Conservation (phyloP, 1,284 basidiomycete genomes). For the Ceratobasidium sp. region DNA sequence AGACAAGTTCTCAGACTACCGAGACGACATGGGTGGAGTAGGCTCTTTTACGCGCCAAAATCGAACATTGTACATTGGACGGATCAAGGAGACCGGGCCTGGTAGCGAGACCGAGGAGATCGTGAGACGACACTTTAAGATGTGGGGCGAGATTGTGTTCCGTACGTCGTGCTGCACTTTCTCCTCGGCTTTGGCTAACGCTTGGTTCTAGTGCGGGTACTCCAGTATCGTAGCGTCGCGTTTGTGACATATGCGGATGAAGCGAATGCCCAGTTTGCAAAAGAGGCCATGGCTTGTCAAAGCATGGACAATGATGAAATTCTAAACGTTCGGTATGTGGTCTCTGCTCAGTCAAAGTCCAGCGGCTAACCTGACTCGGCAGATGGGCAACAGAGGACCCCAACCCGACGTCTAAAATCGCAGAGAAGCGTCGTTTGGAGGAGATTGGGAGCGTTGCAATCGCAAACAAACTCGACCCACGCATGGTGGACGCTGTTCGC, state of each 20-base stretch:
- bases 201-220: slow-evolving; percentile 76
- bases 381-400: slow-evolving; percentile 96
- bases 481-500: slow-evolving; percentile 88
- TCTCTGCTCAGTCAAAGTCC: slow-evolving; percentile 35
- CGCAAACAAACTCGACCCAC: slow-evolving; percentile 79
- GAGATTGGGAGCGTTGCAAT: slow-evolving; percentile 88
- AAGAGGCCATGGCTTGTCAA: slow-evolving; percentile 99
- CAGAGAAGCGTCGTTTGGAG: slow-evolving; percentile 84
- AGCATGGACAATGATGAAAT: slow-evolving; percentile 98
- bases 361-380: slow-evolving; percentile 8
- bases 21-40: slow-evolving; percentile 99
- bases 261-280: slow-evolving; percentile 92
- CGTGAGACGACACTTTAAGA: slow-evolving; percentile 91
- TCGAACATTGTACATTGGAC: slow-evolving; percentile 93
- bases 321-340: slow-evolving; percentile 83
- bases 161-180: slow-evolving; percentile 66
- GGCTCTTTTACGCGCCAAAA: slow-evolving; percentile 96
- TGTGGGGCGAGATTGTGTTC: slow-evolving; percentile 96
- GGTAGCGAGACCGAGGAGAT: slow-evolving; percentile 92
- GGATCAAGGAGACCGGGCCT: slow-evolving; percentile 91
- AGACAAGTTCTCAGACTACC: slow-evolving; percentile 97
- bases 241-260: slow-evolving; percentile 97
- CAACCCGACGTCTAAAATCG: slow-evolving; percentile 87
- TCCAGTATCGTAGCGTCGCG: slow-evolving; percentile 94
- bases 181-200: slow-evolving; percentile 35